Conservation (phyloP, 148 eudicot genomes). For the Vaccinium corymbosum region DNA sequence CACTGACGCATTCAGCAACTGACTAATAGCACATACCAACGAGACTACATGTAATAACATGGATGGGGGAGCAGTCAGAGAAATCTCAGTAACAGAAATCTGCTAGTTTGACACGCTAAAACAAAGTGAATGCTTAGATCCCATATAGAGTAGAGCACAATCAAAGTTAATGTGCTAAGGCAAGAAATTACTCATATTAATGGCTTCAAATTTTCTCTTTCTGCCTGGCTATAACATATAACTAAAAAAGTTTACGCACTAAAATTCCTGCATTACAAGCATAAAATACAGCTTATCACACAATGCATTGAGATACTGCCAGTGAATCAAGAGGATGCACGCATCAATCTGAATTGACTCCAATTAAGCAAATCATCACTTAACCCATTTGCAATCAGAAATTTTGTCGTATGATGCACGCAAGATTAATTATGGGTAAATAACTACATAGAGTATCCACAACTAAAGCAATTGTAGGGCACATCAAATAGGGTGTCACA, state of each 20-base stretch:
- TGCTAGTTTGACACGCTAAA: conserved; percentile 1
- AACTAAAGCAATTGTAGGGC: not conserved
- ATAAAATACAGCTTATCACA: not conserved
- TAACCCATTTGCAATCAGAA: not conserved
- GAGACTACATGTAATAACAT: not conserved
- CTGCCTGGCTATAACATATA: not conserved
- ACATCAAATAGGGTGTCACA: not conserved
- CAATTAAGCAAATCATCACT: not conserved
- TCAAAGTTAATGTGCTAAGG: not conserved
- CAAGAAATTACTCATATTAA: not conserved
- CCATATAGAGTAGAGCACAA: not conserved
- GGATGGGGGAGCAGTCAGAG: not conserved
- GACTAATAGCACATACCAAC: not conserved
- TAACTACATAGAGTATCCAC: not conserved
- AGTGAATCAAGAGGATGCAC: not conserved
- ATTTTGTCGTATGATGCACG: not conserved
- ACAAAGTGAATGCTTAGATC: not conserved
- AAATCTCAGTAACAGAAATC: not conserved
- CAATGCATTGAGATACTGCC: not conserved
- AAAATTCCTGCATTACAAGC: not conserved
- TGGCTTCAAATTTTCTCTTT: not conserved
- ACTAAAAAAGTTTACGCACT: not conserved
- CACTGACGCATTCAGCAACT: not conserved
- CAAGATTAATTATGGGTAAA: not conserved
- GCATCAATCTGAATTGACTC: not conserved